These are phyloP conservation scores for Saussurea involucrata DNA, from an alignment of 129 eudicot species.

Conservation along the genomic window DNA sequence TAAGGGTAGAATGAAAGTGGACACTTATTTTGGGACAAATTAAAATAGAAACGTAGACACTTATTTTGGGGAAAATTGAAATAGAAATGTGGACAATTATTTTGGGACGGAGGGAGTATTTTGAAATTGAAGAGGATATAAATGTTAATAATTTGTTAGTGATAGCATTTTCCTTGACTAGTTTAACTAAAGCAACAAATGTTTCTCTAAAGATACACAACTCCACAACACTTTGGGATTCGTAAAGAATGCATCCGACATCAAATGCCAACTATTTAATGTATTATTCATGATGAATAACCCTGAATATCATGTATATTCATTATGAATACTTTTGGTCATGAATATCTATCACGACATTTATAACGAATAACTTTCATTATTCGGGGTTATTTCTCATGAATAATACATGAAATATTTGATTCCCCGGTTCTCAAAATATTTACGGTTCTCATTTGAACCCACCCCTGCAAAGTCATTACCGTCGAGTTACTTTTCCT, in stretches of 20 bases:
- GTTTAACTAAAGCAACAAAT: background rate
- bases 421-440: background rate
- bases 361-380: background rate
- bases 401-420: background rate
- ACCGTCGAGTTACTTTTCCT: slow-evolving; percentile 68
- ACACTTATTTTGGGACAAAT: no score
- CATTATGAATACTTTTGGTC: background rate
- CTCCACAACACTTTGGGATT: background rate
- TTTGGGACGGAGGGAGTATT: background rate
- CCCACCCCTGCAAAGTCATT: slow-evolving; percentile 23
- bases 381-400: no score
- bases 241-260: no score
- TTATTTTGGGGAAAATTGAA: background rate
- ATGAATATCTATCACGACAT: background rate
- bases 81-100: background rate
- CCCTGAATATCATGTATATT: background rate
- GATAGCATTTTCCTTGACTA: background rate
- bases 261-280: background rate
- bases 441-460: background rate
- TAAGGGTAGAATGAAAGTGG: background rate
- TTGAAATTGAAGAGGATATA: background rate
- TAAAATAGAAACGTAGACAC: no score
- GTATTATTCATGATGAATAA: background rate
- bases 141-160: background rate
- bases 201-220: background rate